phyloP scores from a whole-genome alignment of 1,284 basidiomycete genomes.

The Chondrostereum purpureum region DNA sequence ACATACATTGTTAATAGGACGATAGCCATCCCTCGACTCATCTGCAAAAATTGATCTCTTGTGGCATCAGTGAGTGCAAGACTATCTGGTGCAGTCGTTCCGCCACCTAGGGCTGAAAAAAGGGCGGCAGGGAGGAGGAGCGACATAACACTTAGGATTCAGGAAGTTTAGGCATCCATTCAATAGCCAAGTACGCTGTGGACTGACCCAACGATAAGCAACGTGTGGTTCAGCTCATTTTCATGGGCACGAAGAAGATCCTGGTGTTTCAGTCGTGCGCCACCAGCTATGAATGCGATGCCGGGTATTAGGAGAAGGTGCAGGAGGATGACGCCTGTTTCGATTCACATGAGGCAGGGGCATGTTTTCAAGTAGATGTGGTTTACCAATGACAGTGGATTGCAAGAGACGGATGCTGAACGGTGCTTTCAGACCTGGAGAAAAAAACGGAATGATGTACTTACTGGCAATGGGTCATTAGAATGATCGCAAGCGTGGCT shows the following conservation, averaged over 20 bases:
- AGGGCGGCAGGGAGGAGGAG: slow-evolving; percentile 39
- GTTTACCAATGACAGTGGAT: slow-evolving; percentile 49
- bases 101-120: slow-evolving; percentile 34
- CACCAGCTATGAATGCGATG: slow-evolving; percentile 54
- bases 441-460: too few relatives aligned
- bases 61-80: slow-evolving; percentile 14
- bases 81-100: slow-evolving; percentile 9
- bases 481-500: not conserved
- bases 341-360: not conserved
- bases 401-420: slow-evolving; percentile 41
- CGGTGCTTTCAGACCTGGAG: not conserved
- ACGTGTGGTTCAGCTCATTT: slow-evolving; percentile 38
- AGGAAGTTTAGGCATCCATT: too few relatives aligned
- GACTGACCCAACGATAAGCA: slow-evolving; percentile 38
- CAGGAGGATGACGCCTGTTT: slow-evolving; percentile 49
- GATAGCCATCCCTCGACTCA: slow-evolving; percentile 39
- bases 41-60: slow-evolving; percentile 28
- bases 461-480: slow-evolving; percentile 42
- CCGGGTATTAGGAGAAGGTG: slow-evolving; percentile 60
- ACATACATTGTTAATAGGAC: slow-evolving; percentile 35
- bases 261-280: slow-evolving; percentile 42
- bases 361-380: not conserved
- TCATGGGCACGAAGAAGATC: slow-evolving; percentile 37
- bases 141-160: slow-evolving; percentile 34
- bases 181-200: not conserved